Base-by-base conservation (phyloP, 352 stramenopile genomes). In the Globisporangium cylindrosporum region DNA sequence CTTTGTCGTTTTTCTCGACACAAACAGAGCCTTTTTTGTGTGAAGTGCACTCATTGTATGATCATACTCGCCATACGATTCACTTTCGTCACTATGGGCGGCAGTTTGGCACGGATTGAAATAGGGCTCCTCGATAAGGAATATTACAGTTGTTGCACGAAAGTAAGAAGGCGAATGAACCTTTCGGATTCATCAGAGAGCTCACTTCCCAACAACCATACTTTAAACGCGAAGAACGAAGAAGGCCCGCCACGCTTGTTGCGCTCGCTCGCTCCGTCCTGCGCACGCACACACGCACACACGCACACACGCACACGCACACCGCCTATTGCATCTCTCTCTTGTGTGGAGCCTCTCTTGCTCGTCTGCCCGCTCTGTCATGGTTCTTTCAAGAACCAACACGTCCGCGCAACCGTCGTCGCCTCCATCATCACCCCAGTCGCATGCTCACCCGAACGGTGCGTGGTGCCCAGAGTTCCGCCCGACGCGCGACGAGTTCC, bases 381-480 rank as follows among this genome's bases (percentile, higher is more conserved):
- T 61, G 55, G 18, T 9, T 38, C 14, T 29, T 61, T 4, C 55
- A 46, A 27, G 8, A 5, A 3, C 55, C 8, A 22, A 22, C 4
- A 18, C 27, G 4, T 46, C 55, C 46, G 66, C 18, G 72, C 24
- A 27, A n/a, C 12, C 57, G 14, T 14, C 34, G 3, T 36, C 65
- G 10, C 24, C 64, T 61, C 64, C 71, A 69, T 27, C 72, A 41
- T 8, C 62, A 49, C 4, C 73, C 58, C 29, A 62, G 65, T 10
- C 68, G 54, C 25, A 65, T 66, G 24, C 18, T 62, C 73, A 74
- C 6, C 27, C 73, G 6, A 73, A 69, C 22, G 80, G 77, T 38
- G 67, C 68, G 20, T 92, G 84, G 84, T 93, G 85, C 34, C 93
- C 93, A 1, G 91, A 96, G 54, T 97, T 97, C 72, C 77, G 76